phyloP scores from a whole-genome alignment of 2,329 filamentous ascomycete species.

The Apiospora phragmitis region DNA sequence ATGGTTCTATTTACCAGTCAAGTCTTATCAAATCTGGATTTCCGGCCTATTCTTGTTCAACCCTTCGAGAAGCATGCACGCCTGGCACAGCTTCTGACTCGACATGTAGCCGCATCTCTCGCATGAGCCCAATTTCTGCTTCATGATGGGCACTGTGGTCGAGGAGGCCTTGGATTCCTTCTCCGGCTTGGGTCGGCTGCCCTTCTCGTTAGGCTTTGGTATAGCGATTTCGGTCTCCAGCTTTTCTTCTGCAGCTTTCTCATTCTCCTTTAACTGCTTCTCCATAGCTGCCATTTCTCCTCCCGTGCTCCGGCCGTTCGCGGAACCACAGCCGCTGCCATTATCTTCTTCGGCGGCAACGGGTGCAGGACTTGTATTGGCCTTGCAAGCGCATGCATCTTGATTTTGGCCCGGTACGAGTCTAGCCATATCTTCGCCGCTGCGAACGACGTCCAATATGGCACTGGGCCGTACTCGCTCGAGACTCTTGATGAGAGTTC shows the following conservation, averaged over 20 bases:
- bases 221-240: constrained; percentile 67
- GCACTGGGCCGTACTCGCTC: constrained; percentile 92
- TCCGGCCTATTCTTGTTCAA: constrained; percentile 77
- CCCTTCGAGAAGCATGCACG: constrained; percentile 84
- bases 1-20: background rate
- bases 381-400: constrained; percentile 48
- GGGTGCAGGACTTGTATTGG: constrained; percentile 36
- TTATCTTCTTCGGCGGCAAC: constrained; percentile 50
- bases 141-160: constrained; percentile 34
- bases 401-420: constrained; percentile 67
- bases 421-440: constrained; percentile 93
- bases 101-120: constrained; percentile 92
- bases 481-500: constrained; percentile 90
- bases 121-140: constrained; percentile 80
- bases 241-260: constrained; percentile 55
- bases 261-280: constrained; percentile 65
- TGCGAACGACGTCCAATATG: constrained; percentile 91
- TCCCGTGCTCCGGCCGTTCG: constrained; percentile 65
- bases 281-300: constrained; percentile 85
- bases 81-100: constrained; percentile 91
- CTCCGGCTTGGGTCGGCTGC: constrained; percentile 17
- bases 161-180: constrained; percentile 21
- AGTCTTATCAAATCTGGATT: constrained; percentile 48
- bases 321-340: constrained; percentile 73
- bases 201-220: constrained; percentile 17